Evolutionary conservation across 2,329 filamentous ascomycete genomes (phyloP), one percentile per base, ranked within the genome.

Genomic region (Lizonia empirigonia): DNA sequence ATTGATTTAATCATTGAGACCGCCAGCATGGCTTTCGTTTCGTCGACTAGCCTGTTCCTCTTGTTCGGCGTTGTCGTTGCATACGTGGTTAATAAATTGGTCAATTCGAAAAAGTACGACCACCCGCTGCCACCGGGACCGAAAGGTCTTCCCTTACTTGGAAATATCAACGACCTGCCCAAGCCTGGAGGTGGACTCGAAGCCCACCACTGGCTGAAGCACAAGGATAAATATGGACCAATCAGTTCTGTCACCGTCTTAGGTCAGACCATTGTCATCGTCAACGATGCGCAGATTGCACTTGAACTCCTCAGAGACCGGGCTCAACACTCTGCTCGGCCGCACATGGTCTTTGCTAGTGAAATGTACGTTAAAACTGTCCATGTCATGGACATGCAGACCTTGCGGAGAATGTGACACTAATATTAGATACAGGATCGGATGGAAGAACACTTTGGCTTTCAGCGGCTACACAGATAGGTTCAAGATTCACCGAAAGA

Each of bases 121-220:
- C 50, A 47, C n/a, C 63, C 69, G 2, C 62, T 80, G 0, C 81
- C 80, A 1, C 81, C 81, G 1, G 82, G 82, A 0, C 82, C 81
- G 0, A 79, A 71, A 29, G 73, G 73, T 0, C 60, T 78, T 6
- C 78, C 79, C 0, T 12, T 83, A 0, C 23, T 83, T 4, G 81
- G 81, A 4, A 83, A 83, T 56, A 55, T 82, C 13, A 53, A 58
- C 1, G 79, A 83, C 53, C 64, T 83, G 9, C 80, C 80, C 0
- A 63, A 71, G 0, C 48, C 66, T 7, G 38, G 22, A 16, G 71
- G 69, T 0, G 55, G 55, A 30, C 70, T 68, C 7, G 77, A 78
- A 42, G 76, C 67, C 60, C 53, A 71, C 16, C 76, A 79, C 44
- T 79, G 76, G 76, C 46, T 74, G 1, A 67, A 78, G 35, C 72